These are phyloP conservation scores for Hemileia vastatrix DNA, from an alignment of 1,284 basidiomycete species.

Conservation along the genomic window DNA sequence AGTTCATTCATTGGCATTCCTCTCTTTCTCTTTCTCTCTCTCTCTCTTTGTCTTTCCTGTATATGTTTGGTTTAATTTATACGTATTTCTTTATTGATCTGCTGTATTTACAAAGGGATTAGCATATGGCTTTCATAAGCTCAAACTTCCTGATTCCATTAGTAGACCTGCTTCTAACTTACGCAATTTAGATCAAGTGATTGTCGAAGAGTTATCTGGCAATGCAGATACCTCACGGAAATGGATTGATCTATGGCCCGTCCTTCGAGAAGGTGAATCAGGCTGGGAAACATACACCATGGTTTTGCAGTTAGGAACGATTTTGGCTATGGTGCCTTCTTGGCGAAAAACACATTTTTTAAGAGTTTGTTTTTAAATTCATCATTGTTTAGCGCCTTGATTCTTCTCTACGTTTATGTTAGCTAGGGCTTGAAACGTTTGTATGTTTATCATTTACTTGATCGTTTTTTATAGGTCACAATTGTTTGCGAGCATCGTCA, in stretches of 20 bases:
- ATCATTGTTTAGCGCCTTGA: neutral
- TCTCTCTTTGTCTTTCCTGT: too few relatives aligned
- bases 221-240: too few relatives aligned
- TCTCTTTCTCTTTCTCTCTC: too few relatives aligned
- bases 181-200: neutral
- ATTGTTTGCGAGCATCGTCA: constrained; percentile 18
- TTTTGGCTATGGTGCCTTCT: constrained; percentile 19
- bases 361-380: neutral
- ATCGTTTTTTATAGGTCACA: neutral
- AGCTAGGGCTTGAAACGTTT: too few relatives aligned
- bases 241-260: constrained; percentile 23
- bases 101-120: too few relatives aligned
- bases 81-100: too few relatives aligned
- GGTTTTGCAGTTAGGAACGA: constrained; percentile 16
- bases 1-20: too few relatives aligned
- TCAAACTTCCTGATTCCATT: constrained; percentile 12
- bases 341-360: constrained; percentile 15
- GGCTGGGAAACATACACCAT: constrained; percentile 22
- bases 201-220: neutral
- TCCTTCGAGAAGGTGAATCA: constrained; percentile 16
- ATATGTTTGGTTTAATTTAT: too few relatives aligned
- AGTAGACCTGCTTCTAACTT: constrained; percentile 6
- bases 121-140: constrained; percentile 4
- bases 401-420: neutral
- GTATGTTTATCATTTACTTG: too few relatives aligned